Evolutionary conservation across 306 rosid genomes (phyloP), one percentile per base, ranked within the genome.

Genomic region (Hippophae tibetana): DNA sequence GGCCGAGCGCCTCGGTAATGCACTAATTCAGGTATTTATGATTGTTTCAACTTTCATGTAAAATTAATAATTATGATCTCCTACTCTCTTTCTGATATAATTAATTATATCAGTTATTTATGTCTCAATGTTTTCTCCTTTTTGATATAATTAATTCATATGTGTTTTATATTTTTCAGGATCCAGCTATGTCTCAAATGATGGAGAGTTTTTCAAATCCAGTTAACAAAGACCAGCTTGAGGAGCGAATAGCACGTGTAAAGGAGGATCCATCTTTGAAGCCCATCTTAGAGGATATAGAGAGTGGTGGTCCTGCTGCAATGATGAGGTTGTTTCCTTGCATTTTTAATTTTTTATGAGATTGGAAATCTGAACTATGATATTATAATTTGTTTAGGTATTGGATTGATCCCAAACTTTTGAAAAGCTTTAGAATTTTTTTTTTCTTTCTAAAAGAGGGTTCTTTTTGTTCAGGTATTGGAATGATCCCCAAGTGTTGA

Each of bases 251-350:
- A 95, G 76, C 97, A 47, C 90, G 86, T 60, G 82, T 93, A 47
- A 93, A 85, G 75, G 99, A 93, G 42, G 99, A 93, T 71, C 99
- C 99, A 53, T 93, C 99, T 47, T 68, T 93, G 82, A 93, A 88
- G 77, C 95, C 84, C 68, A 88, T 93, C 72, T 79, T 93, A 70
- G 99, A 93, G 27, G 97, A 93, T 77, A 93, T 93, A 75, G 99
- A 93, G 76, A 74, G 72, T 25, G 99, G 97, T 58, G 99, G 99
- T 65, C 97, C 95, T 40, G 83, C 95, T 71, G 96, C 97, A 56
- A 93, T 93, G 99, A 88, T 93, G 99, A 93, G 87, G 99, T 93
- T 60, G 67, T 40, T 12, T 48, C 31, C 6, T 44, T 47, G 42
- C 18, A 13, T 10, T 3, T 43, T 60, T 53, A 2, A 2, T 31